Evolutionary conservation across 192 early-diverging fungal genomes (phyloP), one percentile per base, ranked within the genome.

Genomic region (Umbelopsis ramanniana): DNA sequence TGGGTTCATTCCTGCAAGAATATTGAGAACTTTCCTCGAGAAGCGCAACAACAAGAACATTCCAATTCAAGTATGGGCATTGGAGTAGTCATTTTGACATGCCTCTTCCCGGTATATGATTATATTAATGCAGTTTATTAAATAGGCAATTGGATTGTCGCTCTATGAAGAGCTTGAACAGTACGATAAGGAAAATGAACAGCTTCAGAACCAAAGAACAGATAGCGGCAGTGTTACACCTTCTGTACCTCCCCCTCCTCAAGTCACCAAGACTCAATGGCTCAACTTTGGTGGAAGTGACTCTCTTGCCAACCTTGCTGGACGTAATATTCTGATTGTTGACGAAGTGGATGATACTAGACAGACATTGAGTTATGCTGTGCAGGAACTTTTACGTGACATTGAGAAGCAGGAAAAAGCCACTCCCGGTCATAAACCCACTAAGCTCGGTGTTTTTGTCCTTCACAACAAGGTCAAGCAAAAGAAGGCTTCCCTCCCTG

Each of bases 281-380:
- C 83, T 93, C 52, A 91, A 92, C 75, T 91, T 91, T 83, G 90
- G 87, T 48, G 83, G 84, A n/a, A 69, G 77, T 68, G 86, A 89
- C 40, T 85, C 86, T 4, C 83, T 88, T 48, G 83, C 82, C 11
- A 86, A 85, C 14, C 79, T 93, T 40, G 74, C 92, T 46, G 92
- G 92, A 4, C 83, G 90, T 47, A 82, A 83, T 75, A 92, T 93
- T 66, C 73, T 93, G 45, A 90, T 93, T 79, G 92, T 93, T 0
- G 92, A 93, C 63, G 92, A 93, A 48, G 91, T 93, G 15, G 92
- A 93, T 69, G 92, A 93, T 72, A 92, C 89, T 60, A 83, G 92
- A 22, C 83, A 85, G 46, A 93, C 92, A 1, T 75, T 93, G 11
- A 88, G 87, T 22, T 93, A 89, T 68, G 92, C 92, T 29, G 87